Base-by-base conservation (phyloP, 352 stramenopile species). In the Phytophthora fragariae region DNA sequence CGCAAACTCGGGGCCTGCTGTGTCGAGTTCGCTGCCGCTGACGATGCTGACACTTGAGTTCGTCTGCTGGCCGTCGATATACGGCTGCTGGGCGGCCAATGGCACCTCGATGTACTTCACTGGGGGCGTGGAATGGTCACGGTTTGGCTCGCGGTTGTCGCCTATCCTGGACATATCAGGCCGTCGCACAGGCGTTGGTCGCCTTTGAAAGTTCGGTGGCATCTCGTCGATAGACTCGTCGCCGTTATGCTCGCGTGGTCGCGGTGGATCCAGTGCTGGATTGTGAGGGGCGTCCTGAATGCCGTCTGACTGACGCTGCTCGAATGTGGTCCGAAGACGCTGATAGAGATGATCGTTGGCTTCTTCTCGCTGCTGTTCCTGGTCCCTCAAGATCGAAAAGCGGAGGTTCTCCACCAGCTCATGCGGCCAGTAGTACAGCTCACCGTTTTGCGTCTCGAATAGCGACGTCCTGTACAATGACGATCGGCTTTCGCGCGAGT, bases 391-490 rank as follows among this genome's bases (percentile, higher is more conserved):
- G 15, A 81, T 75, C 12, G 74, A 76, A 44, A 57, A 69, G n/a
- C 74, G 75, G 31, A 81, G 19, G 52, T 76, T 78, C 37, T 82
- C 71, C 17, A 82, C 59, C 9, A 84, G 49, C 21, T 84, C 70
- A 5, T 84, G 70, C 31, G 77, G 77, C 77, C 77, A 84, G 65
- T 84, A 84, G 57, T 80, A 84, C n/a, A 80, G n/a, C 59, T 84
- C 77, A 1, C 70, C 59, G 39, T 75, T 74, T 15, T 74, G 68
- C 19, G 76, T 61, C 44, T 79, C 70, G 41, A 73, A 72, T 5
- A 76, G 52, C 24, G 62, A 67, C 11, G 73, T 53, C 11, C 53
- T 47, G 31, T 75, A 65, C 31, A 77, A 14, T 10, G 65, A 72
- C 47, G 62, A 70, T 31, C 47, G 49, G 33, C 44, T 61, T 2